These are phyloP conservation scores for Zalaria obscura DNA, from an alignment of 2,329 filamentous ascomycete species.

Conservation along the genomic window DNA sequence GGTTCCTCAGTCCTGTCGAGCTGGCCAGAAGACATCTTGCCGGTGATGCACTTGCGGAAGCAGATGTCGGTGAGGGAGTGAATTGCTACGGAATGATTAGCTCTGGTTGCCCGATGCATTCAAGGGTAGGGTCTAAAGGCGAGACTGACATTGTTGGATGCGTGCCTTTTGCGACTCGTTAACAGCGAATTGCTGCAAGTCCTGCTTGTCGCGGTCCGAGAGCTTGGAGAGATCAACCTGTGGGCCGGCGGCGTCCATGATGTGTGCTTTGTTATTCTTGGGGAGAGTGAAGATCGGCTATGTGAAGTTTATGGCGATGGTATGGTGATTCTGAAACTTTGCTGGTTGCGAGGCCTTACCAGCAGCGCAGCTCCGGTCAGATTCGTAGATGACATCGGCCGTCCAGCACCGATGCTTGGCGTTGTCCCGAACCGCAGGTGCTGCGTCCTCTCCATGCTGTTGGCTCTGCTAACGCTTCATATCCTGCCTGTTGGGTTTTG, in stretches of 20 bases:
- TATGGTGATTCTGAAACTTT: no score
- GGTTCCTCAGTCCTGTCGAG: slow-evolving; percentile 66
- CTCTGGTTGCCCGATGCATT: neutral
- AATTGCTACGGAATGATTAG: slow-evolving; percentile 29
- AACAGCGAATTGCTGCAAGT: slow-evolving; percentile 73
- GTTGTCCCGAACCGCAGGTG: no score
- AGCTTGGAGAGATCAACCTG: slow-evolving; percentile 58
- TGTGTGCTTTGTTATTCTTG: slow-evolving; percentile 10
- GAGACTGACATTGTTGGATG: slow-evolving; percentile 35
- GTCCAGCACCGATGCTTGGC: no score
- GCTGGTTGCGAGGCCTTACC: no score
- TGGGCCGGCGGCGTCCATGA: slow-evolving; percentile 25
- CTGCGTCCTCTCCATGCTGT: no score
- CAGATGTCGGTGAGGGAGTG: slow-evolving; percentile 62
- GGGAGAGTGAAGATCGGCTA: slow-evolving; percentile 8
- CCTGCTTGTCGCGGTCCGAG: slow-evolving; percentile 67
- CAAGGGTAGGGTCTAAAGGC: slow-evolving; percentile 23
- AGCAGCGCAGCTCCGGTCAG: no score
- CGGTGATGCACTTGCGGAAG: slow-evolving; percentile 86
- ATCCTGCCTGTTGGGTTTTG: no score
- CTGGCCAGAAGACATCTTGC: slow-evolving; percentile 53
- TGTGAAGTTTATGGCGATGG: no score
- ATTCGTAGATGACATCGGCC: no score
- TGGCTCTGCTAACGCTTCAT: no score
- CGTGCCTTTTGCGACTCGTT: slow-evolving; percentile 78